Evolutionary conservation across 805 yeast genomes (phyloP).

Genomic region (Spathaspora passalidarum): DNA sequence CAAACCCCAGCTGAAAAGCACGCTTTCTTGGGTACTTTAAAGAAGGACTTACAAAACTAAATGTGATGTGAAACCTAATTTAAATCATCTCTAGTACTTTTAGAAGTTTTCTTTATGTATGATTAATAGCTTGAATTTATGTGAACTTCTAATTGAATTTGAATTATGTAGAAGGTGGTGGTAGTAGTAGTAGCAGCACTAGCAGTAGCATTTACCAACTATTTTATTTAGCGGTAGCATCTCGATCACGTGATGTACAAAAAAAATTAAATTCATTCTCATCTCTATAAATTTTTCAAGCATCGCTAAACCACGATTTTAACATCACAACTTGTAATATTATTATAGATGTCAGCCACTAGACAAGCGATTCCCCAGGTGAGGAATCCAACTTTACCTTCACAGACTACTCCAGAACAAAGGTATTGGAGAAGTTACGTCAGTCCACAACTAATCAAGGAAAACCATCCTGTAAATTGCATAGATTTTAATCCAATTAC

Average conservation of each 20-base stretch:
- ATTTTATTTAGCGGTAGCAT: background rate
- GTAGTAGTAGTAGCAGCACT: too few relatives aligned
- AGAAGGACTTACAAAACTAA: slow-evolving; percentile 81
- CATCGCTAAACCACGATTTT: background rate
- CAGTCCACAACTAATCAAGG: slow-evolving; percentile 87
- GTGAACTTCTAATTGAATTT: background rate
- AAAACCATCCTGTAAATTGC: slow-evolving; percentile 87
- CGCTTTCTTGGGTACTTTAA: slow-evolving; percentile 99
- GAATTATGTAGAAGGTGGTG: background rate
- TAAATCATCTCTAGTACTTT: background rate
- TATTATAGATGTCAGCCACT: slow-evolving; percentile 62
- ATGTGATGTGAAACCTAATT: slow-evolving; percentile 6
- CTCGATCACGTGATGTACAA: background rate
- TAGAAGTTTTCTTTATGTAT: background rate
- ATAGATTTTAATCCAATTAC: slow-evolving; percentile 80
- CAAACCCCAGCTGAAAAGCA: slow-evolving; percentile 99
- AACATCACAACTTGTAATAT: background rate
- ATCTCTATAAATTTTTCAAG: background rate
- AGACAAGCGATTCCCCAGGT: slow-evolving; percentile 62
- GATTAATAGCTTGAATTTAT: background rate
- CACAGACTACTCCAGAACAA: slow-evolving; percentile 87
- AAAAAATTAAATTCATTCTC: background rate
- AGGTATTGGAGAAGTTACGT: slow-evolving; percentile 87
- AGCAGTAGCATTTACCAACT: too few relatives aligned
- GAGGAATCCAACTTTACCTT: slow-evolving; percentile 74